Conservation (phyloP, 2,329 filamentous ascomycete genomes). For the Arachnopeziza araneosa region DNA sequence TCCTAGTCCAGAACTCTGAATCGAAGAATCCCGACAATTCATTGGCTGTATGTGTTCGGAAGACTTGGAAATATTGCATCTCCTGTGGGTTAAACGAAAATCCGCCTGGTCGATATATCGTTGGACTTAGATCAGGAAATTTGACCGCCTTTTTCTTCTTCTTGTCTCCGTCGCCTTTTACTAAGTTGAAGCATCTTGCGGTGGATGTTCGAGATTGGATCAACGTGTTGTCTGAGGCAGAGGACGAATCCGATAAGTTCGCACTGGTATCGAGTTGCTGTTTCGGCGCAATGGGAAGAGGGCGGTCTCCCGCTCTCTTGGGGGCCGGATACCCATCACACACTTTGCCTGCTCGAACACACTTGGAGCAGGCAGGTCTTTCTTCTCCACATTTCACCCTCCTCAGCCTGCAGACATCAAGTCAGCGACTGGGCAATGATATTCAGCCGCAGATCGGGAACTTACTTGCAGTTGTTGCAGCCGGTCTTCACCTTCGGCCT, state of each 20-base stretch:
- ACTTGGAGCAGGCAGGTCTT: conserved; percentile 55
- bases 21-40: conserved; percentile 65
- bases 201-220: not conserved
- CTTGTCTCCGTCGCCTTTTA: not conserved
- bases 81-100: conserved; percentile 48
- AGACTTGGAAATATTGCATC: conserved; percentile 56
- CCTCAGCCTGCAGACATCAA: conserved; percentile 41
- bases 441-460: not conserved
- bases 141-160: not conserved
- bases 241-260: not conserved
- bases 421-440: conserved; percentile 18
- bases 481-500: conserved; percentile 57
- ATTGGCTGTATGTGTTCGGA: conserved; percentile 53
- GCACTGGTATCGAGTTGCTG: not conserved
- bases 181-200: not conserved
- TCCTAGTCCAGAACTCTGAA: conserved; percentile 57
- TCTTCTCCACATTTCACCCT: conserved; percentile 63
- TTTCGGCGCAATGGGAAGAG: conserved; percentile 20
- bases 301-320: conserved; percentile 17
- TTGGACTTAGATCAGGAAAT: conserved; percentile 12
- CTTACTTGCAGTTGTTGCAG: conserved; percentile 64
- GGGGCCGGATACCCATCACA: conserved; percentile 54
- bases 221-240: not conserved
- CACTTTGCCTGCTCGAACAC: conserved; percentile 49
- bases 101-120: conserved; percentile 10